A percentile compares a stretch with the other conserved stretches of the same genome.
These are phyloP conservation scores for Circinella minor DNA, from an alignment of 371 early-diverging fungal genomes.

Conservation along the genomic window DNA sequence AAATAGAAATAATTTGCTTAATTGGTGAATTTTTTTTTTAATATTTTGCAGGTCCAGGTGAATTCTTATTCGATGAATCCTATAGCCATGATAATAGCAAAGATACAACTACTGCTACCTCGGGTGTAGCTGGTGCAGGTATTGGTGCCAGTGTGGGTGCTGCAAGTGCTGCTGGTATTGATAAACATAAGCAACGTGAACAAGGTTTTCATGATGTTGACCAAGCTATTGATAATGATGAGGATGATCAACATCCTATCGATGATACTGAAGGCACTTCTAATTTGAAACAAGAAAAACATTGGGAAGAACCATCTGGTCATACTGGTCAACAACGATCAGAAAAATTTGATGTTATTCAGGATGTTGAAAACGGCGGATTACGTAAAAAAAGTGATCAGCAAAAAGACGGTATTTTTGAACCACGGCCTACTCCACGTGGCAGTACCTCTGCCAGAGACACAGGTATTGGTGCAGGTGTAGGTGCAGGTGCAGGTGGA, in stretches of 20 bases:
- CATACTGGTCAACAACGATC: neutral
- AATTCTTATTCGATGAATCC: neutral
- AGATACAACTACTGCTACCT: neutral
- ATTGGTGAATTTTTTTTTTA: neutral
- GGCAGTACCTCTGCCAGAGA: neutral
- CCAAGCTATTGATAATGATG: neutral
- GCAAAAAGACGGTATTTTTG: neutral
- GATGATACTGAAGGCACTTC: too few species aligned
- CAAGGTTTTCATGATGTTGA: neutral
- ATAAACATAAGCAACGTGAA: neutral
- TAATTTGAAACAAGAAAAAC: too few species aligned
- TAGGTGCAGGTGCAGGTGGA: constrained; percentile 16
- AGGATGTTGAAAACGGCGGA: neutral
- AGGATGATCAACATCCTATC: neutral
- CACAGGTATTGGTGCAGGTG: constrained; percentile 14
- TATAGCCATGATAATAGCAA: neutral
- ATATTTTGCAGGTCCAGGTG: neutral
- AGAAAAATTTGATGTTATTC: neutral
- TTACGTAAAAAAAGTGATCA: neutral
- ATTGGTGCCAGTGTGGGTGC: neutral
- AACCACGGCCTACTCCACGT: constrained; percentile 1
- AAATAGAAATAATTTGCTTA: neutral
- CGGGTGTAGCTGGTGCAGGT: neutral
- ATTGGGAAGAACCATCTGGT: too few species aligned
- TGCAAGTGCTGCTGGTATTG: neutral